phyloP scores from a whole-genome alignment of 2,329 filamentous ascomycete species.

The Stemphylium lycopersici region DNA sequence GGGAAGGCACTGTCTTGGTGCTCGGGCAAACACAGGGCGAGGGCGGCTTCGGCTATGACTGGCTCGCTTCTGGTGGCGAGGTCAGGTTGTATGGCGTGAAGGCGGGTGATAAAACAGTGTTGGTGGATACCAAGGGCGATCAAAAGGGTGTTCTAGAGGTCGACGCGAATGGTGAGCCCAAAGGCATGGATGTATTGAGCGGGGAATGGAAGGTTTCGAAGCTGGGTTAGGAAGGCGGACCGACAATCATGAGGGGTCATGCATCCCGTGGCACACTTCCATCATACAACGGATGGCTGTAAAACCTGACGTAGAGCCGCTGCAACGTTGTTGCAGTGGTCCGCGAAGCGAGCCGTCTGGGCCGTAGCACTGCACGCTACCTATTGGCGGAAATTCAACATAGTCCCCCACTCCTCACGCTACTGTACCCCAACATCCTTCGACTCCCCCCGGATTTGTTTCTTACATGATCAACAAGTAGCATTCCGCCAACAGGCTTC shows the following conservation, averaged over 20 bases:
- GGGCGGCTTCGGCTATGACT: constrained; percentile 50
- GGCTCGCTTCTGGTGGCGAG: constrained; percentile 47
- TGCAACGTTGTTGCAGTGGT: not conserved
- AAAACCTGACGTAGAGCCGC: constrained; percentile 1
- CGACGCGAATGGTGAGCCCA: constrained; percentile 34
- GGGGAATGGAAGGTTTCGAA: constrained; percentile 47
- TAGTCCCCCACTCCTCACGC: constrained; percentile 22
- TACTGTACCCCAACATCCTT: constrained; percentile 26
- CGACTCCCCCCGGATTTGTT: constrained; percentile 20
- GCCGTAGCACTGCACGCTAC: not conserved
- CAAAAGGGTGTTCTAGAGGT: constrained; percentile 40
- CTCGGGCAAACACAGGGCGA: constrained; percentile 49
- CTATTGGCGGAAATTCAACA: constrained; percentile 33
- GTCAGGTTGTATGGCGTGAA: constrained; percentile 48
- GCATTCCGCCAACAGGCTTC: constrained; percentile 5
- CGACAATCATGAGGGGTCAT: constrained; percentile 1
- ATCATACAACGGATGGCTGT: not conserved
- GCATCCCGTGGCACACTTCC: not conserved
- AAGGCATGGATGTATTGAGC: constrained; percentile 34
- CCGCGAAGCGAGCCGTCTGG: constrained; percentile 3
- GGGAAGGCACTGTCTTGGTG: constrained; percentile 49
- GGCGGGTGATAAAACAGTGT: constrained; percentile 39
- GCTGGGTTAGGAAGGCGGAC: constrained; percentile 26
- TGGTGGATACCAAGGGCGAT: constrained; percentile 45
- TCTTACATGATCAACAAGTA: constrained; percentile 17